phyloP scores from a whole-genome alignment of 2,329 filamentous ascomycete species.

The Chrysoporthe austroafricana region DNA sequence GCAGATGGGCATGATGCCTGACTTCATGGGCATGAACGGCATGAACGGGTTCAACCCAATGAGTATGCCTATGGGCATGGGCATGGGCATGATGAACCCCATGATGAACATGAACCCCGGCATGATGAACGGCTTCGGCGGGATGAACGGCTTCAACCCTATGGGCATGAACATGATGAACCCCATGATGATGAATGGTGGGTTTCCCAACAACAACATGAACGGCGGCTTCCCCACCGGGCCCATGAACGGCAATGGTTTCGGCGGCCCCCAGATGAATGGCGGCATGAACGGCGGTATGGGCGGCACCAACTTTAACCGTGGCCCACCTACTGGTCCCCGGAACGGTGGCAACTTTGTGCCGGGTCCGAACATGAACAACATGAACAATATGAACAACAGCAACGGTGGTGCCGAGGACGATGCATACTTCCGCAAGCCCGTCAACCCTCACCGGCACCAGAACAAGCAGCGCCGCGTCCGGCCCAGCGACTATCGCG shows the following conservation, averaged over 20 bases:
- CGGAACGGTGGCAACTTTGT: conserved; percentile 27
- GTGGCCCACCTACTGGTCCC: conserved; percentile 27
- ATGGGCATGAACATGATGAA: conserved; percentile 40
- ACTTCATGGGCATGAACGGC: conserved; percentile 41
- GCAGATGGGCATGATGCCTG: conserved; percentile 37
- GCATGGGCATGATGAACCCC: conserved; percentile 41
- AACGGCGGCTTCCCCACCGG: conserved; percentile 33
- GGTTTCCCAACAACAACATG: conserved; percentile 34
- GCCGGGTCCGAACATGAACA: conserved; percentile 39
- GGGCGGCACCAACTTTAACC: conserved; percentile 37
- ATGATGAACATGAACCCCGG: conserved; percentile 38
- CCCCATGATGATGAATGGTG: conserved; percentile 38
- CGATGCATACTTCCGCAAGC: conserved; percentile 92
- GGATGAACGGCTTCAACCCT: conserved; percentile 37
- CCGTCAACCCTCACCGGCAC: conserved; percentile 91
- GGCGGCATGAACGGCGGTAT: conserved; percentile 35
- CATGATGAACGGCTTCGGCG: conserved; percentile 39
- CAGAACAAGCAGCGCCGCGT: conserved; percentile 79
- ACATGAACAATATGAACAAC: conserved; percentile 31
- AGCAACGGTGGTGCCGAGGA: conserved; percentile 60
- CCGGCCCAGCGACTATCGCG: conserved; percentile 87
- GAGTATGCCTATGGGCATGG: conserved; percentile 37
- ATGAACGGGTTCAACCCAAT: conserved; percentile 48
- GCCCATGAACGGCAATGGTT: conserved; percentile 35
- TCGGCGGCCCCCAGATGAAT: conserved; percentile 32